phyloP scores from a whole-genome alignment of 164 flowering plant genomes.

The Sedum album region DNA sequence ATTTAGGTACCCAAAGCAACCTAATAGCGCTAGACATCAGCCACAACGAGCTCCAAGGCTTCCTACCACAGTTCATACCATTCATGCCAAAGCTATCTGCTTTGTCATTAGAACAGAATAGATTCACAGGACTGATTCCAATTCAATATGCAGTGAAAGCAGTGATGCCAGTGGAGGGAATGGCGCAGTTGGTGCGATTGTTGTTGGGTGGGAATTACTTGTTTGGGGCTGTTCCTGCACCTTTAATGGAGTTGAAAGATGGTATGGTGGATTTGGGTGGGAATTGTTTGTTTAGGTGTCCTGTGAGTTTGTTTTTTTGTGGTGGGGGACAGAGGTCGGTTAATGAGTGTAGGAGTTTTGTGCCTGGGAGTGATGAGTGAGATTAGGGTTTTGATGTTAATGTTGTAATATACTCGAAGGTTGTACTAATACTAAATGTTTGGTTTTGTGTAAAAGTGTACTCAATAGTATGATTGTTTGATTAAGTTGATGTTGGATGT shows the following conservation, averaged over 20 bases:
- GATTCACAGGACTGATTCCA: constrained; percentile 66
- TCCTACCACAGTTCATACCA: constrained; percentile 52
- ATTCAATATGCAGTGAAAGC: constrained; percentile 42
- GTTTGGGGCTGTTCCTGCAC: constrained; percentile 66
- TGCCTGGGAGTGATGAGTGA: constrained; percentile 33
- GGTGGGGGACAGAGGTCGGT: constrained; percentile 66
- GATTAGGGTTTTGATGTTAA: not conserved
- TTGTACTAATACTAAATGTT: not conserved
- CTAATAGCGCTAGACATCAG: constrained; percentile 68
- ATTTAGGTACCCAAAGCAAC: constrained; percentile 27
- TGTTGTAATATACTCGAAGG: not conserved
- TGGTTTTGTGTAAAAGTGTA: not conserved
- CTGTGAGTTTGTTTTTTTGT: constrained; percentile 58
- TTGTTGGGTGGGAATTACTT: constrained; percentile 74
- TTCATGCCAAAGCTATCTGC: constrained; percentile 60
- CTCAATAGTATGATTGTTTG: too few species aligned
- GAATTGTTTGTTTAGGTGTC: constrained; percentile 66
- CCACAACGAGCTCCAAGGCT: constrained; percentile 44
- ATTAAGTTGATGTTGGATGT: too few species aligned
- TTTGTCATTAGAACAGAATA: constrained; percentile 59
- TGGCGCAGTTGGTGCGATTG: constrained; percentile 46
- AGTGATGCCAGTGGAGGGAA: constrained; percentile 26
- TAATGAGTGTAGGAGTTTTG: constrained; percentile 41
- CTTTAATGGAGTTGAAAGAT: constrained; percentile 46
- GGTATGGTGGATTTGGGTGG: constrained; percentile 53